Conservation (phyloP, 1,284 basidiomycete species). For the Rhodotorula sp. region DNA sequence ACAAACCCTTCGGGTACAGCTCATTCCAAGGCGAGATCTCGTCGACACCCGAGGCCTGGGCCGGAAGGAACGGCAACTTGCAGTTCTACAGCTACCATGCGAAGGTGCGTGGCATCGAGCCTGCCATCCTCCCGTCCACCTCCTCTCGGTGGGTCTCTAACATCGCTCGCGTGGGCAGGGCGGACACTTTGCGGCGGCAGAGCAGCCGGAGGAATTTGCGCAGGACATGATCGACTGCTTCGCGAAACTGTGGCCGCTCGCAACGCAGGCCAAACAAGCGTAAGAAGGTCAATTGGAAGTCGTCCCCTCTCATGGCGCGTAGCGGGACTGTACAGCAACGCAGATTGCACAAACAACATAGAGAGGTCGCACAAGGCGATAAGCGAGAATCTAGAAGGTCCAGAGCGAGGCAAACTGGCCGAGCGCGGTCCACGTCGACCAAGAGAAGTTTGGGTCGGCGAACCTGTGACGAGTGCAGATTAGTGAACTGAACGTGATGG, state of each 20-base stretch:
- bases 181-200: slow-evolving; percentile 51
- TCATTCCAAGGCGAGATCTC: slow-evolving; percentile 50
- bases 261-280: neutral
- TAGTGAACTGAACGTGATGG: neutral
- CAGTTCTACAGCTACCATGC: slow-evolving; percentile 47
- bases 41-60: slow-evolving; percentile 48
- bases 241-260: slow-evolving; percentile 35
- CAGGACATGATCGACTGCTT: slow-evolving; percentile 48
- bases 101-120: slow-evolving; percentile 40
- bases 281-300: slow-evolving; percentile 1
- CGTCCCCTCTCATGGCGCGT: neutral
- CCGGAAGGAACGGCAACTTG: slow-evolving; percentile 47
- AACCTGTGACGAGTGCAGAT: neutral
- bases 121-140: neutral
- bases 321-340: neutral
- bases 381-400: neutral
- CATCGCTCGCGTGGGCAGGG: slow-evolving; percentile 35
- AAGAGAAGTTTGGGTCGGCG: slow-evolving; percentile 19
- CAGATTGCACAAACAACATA: neutral
- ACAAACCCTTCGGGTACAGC: slow-evolving; percentile 51
- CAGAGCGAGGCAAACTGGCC: slow-evolving; percentile 12
- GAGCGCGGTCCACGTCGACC: slow-evolving; percentile 16
- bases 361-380: neutral
- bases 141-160: too few relatives aligned
- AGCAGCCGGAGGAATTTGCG: slow-evolving; percentile 48